phyloP scores from a whole-genome alignment of 2,329 filamentous ascomycete species.

The Penicillium sp. region DNA sequence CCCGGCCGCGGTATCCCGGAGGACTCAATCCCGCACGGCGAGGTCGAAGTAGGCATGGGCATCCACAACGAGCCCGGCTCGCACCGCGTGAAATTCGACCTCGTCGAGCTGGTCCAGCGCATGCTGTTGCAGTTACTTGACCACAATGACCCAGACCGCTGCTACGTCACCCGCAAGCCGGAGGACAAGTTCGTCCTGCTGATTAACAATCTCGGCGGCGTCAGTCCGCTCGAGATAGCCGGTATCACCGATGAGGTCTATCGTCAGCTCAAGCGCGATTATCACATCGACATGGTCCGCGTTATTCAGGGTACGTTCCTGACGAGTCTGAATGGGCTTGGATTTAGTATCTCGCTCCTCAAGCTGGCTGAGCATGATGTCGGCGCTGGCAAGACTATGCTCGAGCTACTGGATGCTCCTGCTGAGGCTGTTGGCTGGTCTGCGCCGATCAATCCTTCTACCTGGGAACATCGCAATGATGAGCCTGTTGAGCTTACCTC shows the following conservation, averaged over 20 bases:
- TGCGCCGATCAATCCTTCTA: slow-evolving; percentile 55
- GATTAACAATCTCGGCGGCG: slow-evolving; percentile 67
- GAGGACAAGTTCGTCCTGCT: slow-evolving; percentile 60
- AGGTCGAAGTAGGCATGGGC: slow-evolving; percentile 69
- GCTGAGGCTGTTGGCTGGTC: slow-evolving; percentile 66
- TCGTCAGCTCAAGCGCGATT: slow-evolving; percentile 56
- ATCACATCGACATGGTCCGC: slow-evolving; percentile 58
- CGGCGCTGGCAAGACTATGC: slow-evolving; percentile 52
- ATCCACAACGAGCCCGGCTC: slow-evolving; percentile 65
- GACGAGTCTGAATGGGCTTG: slow-evolving; percentile 67
- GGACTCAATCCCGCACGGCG: slow-evolving; percentile 50
- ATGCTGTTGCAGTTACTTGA: slow-evolving; percentile 66
- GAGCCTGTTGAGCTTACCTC: slow-evolving; percentile 42
- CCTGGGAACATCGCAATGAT: slow-evolving; percentile 54
- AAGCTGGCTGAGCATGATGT: slow-evolving; percentile 59
- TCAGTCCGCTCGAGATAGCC: slow-evolving; percentile 63
- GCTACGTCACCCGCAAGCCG: slow-evolving; percentile 56
- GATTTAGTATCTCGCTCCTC: slow-evolving; percentile 66
- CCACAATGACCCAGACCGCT: slow-evolving; percentile 59
- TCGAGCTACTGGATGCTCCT: slow-evolving; percentile 65
- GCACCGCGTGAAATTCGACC: slow-evolving; percentile 48
- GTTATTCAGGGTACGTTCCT: slow-evolving; percentile 66
- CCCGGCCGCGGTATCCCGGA: slow-evolving; percentile 65
- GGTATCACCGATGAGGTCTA: slow-evolving; percentile 66
- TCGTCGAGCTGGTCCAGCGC: slow-evolving; percentile 52